Conservation (phyloP, 768 basidiomycete species). For the Imleria badia region DNA sequence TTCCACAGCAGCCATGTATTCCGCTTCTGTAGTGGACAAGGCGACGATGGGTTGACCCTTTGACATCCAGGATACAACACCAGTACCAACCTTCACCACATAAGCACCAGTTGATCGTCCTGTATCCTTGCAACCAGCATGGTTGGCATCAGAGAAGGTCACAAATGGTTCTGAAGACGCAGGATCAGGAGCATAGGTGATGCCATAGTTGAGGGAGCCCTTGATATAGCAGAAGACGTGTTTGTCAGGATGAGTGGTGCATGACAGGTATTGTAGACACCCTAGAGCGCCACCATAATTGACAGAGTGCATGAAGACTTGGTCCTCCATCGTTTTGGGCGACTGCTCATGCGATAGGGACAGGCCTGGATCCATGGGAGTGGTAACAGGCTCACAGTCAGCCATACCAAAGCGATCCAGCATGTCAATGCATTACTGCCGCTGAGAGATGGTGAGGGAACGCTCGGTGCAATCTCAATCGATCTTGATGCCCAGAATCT, state of each 20-base stretch:
- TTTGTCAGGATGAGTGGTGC: not conserved
- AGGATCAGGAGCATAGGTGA: not conserved
- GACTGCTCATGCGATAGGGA: too few species aligned
- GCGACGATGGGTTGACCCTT: constrained; percentile 35
- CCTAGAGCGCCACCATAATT: not conserved
- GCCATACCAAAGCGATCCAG: too few species aligned
- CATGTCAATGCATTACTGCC: too few species aligned
- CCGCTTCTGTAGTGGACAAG: too few species aligned
- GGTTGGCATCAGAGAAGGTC: not conserved
- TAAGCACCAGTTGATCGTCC: not conserved
- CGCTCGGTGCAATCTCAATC: too few species aligned
- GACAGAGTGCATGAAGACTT: not conserved
- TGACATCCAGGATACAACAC: constrained; percentile 35
- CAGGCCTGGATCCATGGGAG: too few species aligned
- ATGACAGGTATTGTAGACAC: not conserved
- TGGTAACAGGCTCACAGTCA: too few species aligned
- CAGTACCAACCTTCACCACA: constrained; percentile 6
- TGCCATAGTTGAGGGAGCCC: not conserved
- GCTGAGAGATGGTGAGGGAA: too few species aligned
- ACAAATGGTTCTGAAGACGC: not conserved
- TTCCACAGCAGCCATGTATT: constrained; percentile 32
- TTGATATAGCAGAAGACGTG: not conserved
- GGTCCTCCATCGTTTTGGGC: too few species aligned
- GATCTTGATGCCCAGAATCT: too few species aligned
- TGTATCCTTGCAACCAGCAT: not conserved